phyloP scores from a whole-genome alignment of 2,329 filamentous ascomycete species.

The Lasiodiplodia sp. region DNA sequence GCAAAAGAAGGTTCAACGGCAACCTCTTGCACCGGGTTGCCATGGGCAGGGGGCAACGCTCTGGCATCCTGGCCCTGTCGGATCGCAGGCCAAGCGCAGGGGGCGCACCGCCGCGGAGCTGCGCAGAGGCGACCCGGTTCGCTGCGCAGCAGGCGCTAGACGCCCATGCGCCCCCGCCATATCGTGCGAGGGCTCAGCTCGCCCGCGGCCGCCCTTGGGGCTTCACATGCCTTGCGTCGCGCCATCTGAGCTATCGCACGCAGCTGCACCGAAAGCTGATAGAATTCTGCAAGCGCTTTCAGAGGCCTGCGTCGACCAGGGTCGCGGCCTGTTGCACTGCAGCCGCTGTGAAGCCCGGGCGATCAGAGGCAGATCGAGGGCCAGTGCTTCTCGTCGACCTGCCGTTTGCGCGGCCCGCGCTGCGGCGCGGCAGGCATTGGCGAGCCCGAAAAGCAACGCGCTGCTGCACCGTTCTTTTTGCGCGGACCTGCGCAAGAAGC shows the following conservation, averaged over 20 bases:
- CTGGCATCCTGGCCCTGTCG: slow-evolving; percentile 14
- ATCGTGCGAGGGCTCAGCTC: not conserved
- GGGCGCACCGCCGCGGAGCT: not conserved
- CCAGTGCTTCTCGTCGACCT: slow-evolving; percentile 21
- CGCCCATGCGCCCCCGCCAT: slow-evolving; percentile 12
- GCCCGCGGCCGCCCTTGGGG: not conserved
- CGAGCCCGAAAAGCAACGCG: slow-evolving; percentile 14
- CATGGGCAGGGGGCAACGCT: slow-evolving; percentile 25
- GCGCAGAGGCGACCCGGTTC: slow-evolving; percentile 10
- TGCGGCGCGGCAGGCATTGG: slow-evolving; percentile 15
- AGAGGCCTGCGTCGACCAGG: slow-evolving; percentile 21
- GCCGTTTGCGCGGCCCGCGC: slow-evolving; percentile 13
- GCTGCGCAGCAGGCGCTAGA: slow-evolving; percentile 13
- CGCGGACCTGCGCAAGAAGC: slow-evolving; percentile 1
- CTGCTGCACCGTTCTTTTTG: slow-evolving; percentile 18
- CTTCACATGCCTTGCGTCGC: slow-evolving; percentile 22
- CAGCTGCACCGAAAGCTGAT: slow-evolving; percentile 24
- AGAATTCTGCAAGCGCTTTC: slow-evolving; percentile 27
- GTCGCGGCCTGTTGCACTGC: slow-evolving; percentile 22
- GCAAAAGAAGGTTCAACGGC: slow-evolving; percentile 26
- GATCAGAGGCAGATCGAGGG: slow-evolving; percentile 23
- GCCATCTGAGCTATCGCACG: slow-evolving; percentile 25
- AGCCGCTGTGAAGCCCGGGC: slow-evolving; percentile 26
- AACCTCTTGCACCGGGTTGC: slow-evolving; percentile 25
- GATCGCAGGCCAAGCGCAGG: slow-evolving; percentile 15